Percentiles rank a stretch among this genome's conserved stretches.
phyloP scores from a whole-genome alignment of 306 rosid genomes.

The Parietaria judaica region DNA sequence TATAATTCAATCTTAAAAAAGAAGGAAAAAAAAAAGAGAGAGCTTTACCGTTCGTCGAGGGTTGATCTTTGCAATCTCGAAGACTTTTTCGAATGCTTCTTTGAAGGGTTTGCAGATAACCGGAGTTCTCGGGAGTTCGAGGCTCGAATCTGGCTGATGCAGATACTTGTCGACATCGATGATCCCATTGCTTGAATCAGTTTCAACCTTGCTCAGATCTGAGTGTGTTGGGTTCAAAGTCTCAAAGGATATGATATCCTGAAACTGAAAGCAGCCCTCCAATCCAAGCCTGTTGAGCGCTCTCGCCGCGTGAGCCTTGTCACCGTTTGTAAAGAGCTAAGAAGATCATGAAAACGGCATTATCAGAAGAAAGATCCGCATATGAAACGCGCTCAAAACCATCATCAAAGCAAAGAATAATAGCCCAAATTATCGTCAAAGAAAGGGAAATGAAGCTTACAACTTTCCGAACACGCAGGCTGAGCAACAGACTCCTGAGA shows the following conservation, averaged over 20 bases:
- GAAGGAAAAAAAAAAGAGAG: background rate
- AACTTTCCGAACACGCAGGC: conserved; percentile 68
- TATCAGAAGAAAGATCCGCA: background rate
- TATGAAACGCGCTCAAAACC: background rate
- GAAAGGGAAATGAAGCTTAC: conserved; percentile 36
- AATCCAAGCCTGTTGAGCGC: conserved; percentile 70
- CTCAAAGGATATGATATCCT: conserved; percentile 62
- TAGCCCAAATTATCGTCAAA: no score
- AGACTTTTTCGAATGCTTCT: conserved; percentile 49
- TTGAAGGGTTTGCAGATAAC: conserved; percentile 78
- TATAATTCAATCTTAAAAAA: background rate
- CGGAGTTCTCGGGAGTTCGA: conserved; percentile 45
- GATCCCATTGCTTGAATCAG: conserved; percentile 13
- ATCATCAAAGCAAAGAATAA: background rate
- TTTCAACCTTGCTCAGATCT: conserved; percentile 5
- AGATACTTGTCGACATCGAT: conserved; percentile 27
- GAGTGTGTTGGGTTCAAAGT: conserved; percentile 47
- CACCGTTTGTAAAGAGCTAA: conserved; percentile 71
- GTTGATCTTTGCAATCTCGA: conserved; percentile 52
- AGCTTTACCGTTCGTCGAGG: conserved; percentile 66
- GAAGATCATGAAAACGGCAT: conserved; percentile 5
- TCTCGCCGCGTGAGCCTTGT: conserved; percentile 43
- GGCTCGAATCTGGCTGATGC: conserved; percentile 27
- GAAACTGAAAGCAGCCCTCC: conserved; percentile 86
- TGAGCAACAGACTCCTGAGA: conserved; percentile 58